These are phyloP conservation scores for Stachybotrys elegans DNA, from an alignment of 2,329 filamentous ascomycete species.

Conservation along the genomic window DNA sequence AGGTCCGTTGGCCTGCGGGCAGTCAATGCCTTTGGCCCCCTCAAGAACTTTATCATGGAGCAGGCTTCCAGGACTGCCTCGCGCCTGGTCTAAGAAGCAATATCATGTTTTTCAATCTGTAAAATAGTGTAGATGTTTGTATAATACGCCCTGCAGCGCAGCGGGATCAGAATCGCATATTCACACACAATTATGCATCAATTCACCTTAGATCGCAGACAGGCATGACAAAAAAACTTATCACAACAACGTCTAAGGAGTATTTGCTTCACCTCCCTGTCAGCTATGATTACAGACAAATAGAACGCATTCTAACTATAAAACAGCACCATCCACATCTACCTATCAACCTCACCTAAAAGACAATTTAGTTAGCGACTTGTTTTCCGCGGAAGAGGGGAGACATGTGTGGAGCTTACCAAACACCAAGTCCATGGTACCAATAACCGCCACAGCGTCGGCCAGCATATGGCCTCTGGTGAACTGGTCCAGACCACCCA, in stretches of 20 bases:
- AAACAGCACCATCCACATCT: conserved; percentile 21
- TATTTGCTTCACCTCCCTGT: conserved; percentile 31
- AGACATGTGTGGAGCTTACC: conserved; percentile 46
- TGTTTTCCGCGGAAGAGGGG: conserved; percentile 16
- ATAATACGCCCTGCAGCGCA: background rate
- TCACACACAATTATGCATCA: conserved; percentile 17
- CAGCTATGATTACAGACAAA: conserved; percentile 38
- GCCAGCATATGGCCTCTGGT: conserved; percentile 88
- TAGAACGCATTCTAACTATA: conserved; percentile 25
- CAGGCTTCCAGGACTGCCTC: conserved; percentile 54
- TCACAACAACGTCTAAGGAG: conserved; percentile 24
- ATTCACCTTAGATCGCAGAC: conserved; percentile 13
- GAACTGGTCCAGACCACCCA: conserved; percentile 91
- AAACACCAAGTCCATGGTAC: conserved; percentile 85
- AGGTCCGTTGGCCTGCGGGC: conserved; percentile 71
- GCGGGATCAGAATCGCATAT: background rate
- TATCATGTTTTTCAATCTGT: conserved; percentile 8
- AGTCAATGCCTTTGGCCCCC: conserved; percentile 66
- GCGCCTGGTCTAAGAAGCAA: conserved; percentile 31
- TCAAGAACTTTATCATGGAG: conserved; percentile 86
- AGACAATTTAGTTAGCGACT: conserved; percentile 26
- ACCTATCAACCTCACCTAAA: conserved; percentile 58
- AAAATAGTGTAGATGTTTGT: conserved; percentile 9
- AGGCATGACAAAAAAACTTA: conserved; percentile 19
- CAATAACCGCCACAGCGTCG: conserved; percentile 94